Evolutionary conservation across 805 yeast species (phyloP).

Genomic region (Teunomyces stri): DNA sequence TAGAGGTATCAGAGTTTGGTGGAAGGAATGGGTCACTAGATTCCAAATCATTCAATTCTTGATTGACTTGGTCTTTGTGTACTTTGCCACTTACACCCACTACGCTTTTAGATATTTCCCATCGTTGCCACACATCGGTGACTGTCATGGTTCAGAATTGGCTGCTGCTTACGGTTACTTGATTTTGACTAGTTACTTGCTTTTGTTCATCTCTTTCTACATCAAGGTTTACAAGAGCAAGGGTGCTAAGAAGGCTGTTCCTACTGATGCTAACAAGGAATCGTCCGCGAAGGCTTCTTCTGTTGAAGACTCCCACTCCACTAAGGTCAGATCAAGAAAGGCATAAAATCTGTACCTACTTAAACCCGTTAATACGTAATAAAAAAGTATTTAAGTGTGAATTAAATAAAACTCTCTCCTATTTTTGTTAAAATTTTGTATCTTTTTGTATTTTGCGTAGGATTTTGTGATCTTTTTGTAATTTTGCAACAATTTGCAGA

Average conservation of each 20-base stretch:
- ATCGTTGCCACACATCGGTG: constrained; percentile 66
- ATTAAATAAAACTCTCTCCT: neutral
- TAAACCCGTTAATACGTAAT: neutral
- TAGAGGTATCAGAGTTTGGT: constrained; percentile 94
- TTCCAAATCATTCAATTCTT: constrained; percentile 93
- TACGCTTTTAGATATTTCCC: constrained; percentile 68
- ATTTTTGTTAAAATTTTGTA: neutral
- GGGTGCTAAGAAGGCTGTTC: constrained; percentile 16
- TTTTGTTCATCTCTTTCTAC: constrained; percentile 90
- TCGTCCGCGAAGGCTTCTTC: constrained; percentile 8
- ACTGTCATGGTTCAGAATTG: constrained; percentile 87
- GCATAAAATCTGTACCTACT: constrained; percentile 17
- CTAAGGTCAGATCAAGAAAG: constrained; percentile 35
- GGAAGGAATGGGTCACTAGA: constrained; percentile 99
- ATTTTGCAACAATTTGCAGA: neutral
- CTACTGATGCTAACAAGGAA: constrained; percentile 8
- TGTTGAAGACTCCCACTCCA: constrained; percentile 11
- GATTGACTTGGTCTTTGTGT: constrained; percentile 85
- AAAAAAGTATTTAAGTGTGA: neutral
- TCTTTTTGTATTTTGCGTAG: neutral
- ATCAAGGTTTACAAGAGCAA: constrained; percentile 72
- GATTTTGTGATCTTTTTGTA: neutral
- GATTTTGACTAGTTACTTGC: constrained; percentile 82
- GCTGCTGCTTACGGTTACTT: constrained; percentile 92
- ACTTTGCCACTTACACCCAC: constrained; percentile 91